Evolutionary conservation across 2,329 filamentous ascomycete species (phyloP).

Genomic region (Verticillium longisporum): DNA sequence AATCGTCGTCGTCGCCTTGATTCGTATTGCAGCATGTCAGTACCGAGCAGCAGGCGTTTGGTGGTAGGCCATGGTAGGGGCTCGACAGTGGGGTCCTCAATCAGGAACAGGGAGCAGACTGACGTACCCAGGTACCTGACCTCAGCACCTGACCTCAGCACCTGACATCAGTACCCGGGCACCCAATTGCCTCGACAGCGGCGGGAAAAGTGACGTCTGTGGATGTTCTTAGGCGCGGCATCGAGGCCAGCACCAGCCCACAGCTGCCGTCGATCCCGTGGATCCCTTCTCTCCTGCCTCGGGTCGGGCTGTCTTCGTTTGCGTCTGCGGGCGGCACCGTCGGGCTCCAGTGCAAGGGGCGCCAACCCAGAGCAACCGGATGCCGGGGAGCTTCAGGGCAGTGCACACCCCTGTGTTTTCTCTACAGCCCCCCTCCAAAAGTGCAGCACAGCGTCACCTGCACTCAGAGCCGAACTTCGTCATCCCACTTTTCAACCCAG

Average conservation of each 20-base stretch:
- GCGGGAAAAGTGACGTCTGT: not conserved
- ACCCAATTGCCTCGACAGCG: too few species aligned
- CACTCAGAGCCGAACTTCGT: too few species aligned
- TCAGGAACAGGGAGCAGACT: not conserved
- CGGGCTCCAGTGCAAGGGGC: too few species aligned
- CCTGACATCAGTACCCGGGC: too few species aligned
- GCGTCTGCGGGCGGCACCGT: too few species aligned
- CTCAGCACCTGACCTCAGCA: too few species aligned
- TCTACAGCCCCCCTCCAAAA: not conserved
- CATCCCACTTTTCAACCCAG: not conserved
- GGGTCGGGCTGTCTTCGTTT: not conserved
- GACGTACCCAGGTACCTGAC: not conserved
- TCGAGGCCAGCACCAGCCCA: not conserved
- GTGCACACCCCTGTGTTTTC: not conserved
- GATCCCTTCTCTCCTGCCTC: not conserved
- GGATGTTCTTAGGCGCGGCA: not conserved
- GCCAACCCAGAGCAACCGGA: not conserved
- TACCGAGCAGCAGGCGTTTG: not conserved
- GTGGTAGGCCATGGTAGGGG: too few species aligned
- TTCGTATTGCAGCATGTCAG: not conserved
- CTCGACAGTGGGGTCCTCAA: not conserved
- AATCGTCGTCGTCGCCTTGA: not conserved
- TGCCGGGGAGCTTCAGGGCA: not conserved
- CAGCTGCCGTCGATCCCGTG: not conserved
- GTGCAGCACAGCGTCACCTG: not conserved